A percentile compares a stretch with the other conserved stretches of the same genome.
Evolutionary conservation across 179 eudicot species (phyloP).

Genomic region (Silene vulgaris): DNA sequence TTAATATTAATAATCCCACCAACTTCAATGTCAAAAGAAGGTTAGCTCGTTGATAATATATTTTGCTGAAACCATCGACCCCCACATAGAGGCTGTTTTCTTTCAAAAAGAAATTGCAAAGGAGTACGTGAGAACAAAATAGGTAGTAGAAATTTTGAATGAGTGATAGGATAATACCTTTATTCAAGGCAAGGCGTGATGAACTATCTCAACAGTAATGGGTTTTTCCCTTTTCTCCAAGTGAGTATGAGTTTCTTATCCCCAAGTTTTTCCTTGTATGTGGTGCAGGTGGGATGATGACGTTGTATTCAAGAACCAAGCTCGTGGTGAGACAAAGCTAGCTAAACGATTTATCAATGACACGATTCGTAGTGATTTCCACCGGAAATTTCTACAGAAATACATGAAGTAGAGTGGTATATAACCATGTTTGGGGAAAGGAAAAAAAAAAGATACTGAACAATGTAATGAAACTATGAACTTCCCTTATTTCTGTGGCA

Average conservation of each 20-base stretch:
- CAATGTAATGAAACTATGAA: neutral
- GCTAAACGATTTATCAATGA: conserved; percentile 91
- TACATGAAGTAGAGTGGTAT: conserved; percentile 66
- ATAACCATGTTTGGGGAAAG: neutral
- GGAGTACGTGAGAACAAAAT: neutral
- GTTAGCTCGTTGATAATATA: conserved; percentile 32
- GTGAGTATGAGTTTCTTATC: neutral
- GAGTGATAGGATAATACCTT: neutral
- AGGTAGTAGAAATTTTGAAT: too few species aligned
- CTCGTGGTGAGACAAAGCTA: conserved; percentile 80
- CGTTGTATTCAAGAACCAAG: conserved; percentile 96
- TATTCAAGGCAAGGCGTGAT: neutral
- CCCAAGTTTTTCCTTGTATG: neutral
- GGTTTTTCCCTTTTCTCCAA: neutral
- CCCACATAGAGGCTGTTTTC: neutral
- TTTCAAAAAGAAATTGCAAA: neutral
- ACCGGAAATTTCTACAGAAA: conserved; percentile 81
- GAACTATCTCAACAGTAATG: neutral
- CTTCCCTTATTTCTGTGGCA: neutral
- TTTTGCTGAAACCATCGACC: neutral
- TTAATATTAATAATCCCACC: conserved; percentile 53
- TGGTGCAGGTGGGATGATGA: conserved; percentile 93
- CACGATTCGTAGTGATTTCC: conserved; percentile 86
- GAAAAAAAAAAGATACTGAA: neutral
- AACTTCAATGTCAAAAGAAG: conserved; percentile 89